Evolutionary conservation across 2,329 filamentous ascomycete species (phyloP).

Genomic region (Helminthosporium solani): DNA sequence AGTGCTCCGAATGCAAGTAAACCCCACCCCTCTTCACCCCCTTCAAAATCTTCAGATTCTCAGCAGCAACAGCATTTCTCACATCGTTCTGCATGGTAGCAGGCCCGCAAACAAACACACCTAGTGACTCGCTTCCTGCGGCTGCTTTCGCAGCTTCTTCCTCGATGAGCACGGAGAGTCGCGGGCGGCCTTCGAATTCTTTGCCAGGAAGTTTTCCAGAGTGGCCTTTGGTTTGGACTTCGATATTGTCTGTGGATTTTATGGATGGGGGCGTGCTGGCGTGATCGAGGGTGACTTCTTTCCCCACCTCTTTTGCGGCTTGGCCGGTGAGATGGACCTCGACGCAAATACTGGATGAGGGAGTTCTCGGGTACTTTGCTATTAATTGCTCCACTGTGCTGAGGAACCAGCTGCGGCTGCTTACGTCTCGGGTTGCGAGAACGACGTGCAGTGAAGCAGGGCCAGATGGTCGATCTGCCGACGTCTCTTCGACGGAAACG

Average conservation of each 20-base stretch:
- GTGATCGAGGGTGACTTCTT: not conserved
- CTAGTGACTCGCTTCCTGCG: slow-evolving; percentile 19
- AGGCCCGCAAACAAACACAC: slow-evolving; percentile 49
- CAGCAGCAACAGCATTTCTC: slow-evolving; percentile 49
- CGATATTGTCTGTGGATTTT: slow-evolving; percentile 24
- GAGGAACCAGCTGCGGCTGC: slow-evolving; percentile 41
- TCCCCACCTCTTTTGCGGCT: slow-evolving; percentile 11
- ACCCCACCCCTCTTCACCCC: slow-evolving; percentile 37
- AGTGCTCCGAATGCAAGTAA: slow-evolving; percentile 52
- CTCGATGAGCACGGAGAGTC: slow-evolving; percentile 30
- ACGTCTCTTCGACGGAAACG: not conserved
- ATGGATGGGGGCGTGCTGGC: slow-evolving; percentile 9
- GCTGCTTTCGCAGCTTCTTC: slow-evolving; percentile 19
- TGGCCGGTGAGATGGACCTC: slow-evolving; percentile 30
- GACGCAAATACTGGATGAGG: slow-evolving; percentile 16
- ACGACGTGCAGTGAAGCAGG: slow-evolving; percentile 28
- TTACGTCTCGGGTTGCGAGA: slow-evolving; percentile 41
- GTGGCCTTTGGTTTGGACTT: not conserved
- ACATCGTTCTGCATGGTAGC: slow-evolving; percentile 51
- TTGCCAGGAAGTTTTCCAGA: slow-evolving; percentile 9
- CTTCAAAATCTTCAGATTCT: slow-evolving; percentile 42
- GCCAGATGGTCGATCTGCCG: not conserved
- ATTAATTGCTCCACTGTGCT: slow-evolving; percentile 31
- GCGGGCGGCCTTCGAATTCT: slow-evolving; percentile 35
- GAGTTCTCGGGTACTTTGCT: slow-evolving; percentile 15